phyloP scores from a whole-genome alignment of 2,329 filamentous ascomycete species.

The Moelleriella libera region DNA sequence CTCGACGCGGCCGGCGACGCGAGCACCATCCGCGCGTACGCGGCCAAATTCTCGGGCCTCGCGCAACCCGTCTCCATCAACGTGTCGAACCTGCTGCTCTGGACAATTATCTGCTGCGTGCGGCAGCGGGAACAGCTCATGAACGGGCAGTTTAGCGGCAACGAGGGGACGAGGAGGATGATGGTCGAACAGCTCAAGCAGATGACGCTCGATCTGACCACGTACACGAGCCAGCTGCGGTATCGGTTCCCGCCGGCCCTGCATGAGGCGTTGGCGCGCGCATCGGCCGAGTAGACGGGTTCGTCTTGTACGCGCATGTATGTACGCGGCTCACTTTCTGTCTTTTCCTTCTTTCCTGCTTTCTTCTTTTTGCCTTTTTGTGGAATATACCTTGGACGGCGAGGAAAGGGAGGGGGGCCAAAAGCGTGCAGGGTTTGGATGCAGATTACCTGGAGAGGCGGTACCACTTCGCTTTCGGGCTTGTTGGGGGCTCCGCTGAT shows the following conservation, averaged over 20 bases:
- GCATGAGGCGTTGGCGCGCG: constrained; percentile 76
- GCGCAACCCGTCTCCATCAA: constrained; percentile 75
- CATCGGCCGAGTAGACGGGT: constrained; percentile 49
- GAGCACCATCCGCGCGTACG: constrained; percentile 62
- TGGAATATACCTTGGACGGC: too few species aligned
- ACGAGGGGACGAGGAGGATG: constrained; percentile 46
- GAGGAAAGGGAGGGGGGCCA: too few species aligned
- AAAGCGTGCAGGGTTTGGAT: too few species aligned
- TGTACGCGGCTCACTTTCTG: too few species aligned
- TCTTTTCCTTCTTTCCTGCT: too few species aligned
- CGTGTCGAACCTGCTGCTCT: constrained; percentile 81
- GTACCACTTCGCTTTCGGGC: too few species aligned
- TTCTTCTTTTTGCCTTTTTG: too few species aligned
- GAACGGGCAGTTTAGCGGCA: constrained; percentile 59
- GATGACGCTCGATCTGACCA: constrained; percentile 80
- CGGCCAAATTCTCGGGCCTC: constrained; percentile 66
- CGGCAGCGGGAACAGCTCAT: constrained; percentile 60
- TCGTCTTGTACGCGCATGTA: neutral
- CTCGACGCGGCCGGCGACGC: constrained; percentile 63
- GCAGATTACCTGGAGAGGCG: too few species aligned
- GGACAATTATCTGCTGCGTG: constrained; percentile 80
- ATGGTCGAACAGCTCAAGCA: constrained; percentile 61
- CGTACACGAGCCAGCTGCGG: constrained; percentile 83
- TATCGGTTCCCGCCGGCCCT: constrained; percentile 80
- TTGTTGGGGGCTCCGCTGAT: too few species aligned